phyloP scores from a whole-genome alignment of 805 yeast genomes.

The Lipomyces sp. region DNA sequence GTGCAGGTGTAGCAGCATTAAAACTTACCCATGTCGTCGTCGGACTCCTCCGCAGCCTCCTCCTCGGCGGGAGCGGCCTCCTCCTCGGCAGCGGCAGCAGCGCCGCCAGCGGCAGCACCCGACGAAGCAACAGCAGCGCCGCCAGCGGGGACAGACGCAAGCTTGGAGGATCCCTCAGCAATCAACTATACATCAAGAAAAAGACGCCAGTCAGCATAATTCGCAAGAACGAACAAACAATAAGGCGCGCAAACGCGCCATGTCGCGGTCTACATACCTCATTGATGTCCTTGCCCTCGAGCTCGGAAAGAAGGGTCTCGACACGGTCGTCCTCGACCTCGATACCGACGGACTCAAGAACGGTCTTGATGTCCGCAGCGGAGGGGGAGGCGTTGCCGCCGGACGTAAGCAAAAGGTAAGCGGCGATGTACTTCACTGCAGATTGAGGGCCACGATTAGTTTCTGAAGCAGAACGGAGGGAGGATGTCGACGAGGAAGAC shows the following conservation, averaged over 20 bases:
- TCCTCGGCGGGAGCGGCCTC: conserved; percentile 68
- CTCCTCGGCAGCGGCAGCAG: conserved; percentile 66
- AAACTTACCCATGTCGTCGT: conserved; percentile 69
- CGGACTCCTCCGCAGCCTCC: conserved; percentile 61
- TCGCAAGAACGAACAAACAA: no score
- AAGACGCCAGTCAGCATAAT: no score
- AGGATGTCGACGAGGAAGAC: background rate
- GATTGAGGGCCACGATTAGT: background rate
- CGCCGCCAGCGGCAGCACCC: conserved; percentile 68
- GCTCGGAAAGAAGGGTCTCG: conserved; percentile 71
- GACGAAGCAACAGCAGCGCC: conserved; percentile 90
- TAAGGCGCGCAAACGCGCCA: no score
- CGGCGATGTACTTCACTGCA: conserved; percentile 95
- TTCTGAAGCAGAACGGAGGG: background rate
- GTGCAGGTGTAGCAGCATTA: no score
- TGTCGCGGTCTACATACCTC: no score
- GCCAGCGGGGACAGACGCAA: conserved; percentile 96
- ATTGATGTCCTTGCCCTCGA: conserved; percentile 88
- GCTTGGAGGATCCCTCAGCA: conserved; percentile 92
- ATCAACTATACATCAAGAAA: conserved; percentile 56
- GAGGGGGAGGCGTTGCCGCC: conserved; percentile 96
- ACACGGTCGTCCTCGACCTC: conserved; percentile 91
- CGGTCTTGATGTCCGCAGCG: conserved; percentile 82
- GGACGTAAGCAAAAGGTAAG: conserved; percentile 95
- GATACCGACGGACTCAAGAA: conserved; percentile 91